phyloP scores from a whole-genome alignment of 1,284 basidiomycete genomes.

The Cronartium quercuum region DNA sequence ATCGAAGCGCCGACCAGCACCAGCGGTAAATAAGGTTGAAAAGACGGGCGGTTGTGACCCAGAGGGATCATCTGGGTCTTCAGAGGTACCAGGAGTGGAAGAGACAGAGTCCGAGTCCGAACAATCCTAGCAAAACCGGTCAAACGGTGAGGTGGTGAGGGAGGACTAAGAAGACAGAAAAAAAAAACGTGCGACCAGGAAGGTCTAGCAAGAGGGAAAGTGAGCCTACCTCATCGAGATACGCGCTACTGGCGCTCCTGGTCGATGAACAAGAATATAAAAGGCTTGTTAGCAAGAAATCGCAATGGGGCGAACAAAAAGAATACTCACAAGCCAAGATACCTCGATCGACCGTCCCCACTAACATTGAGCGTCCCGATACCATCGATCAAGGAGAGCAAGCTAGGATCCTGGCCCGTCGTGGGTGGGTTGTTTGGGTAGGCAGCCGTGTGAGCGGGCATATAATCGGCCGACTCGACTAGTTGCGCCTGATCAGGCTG shows the following conservation, averaged over 20 bases:
- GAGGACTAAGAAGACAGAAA: too few relatives aligned
- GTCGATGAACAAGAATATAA: neutral
- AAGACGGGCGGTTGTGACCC: neutral
- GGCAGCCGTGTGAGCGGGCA: neutral
- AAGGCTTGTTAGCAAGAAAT: too few relatives aligned
- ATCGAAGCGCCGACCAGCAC: neutral
- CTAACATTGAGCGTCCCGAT: conserved; percentile 36
- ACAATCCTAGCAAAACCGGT: conserved; percentile 33
- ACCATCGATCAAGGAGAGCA: conserved; percentile 27
- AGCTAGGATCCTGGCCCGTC: conserved; percentile 6
- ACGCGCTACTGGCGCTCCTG: conserved; percentile 36
- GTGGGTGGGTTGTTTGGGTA: neutral
- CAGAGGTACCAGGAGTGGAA: conserved; percentile 30
- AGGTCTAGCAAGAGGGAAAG: neutral
- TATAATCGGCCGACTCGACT: neutral
- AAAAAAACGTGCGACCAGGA: neutral
- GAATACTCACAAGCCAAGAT: conserved; percentile 30
- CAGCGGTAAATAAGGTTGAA: neutral
- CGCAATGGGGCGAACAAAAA: too few relatives aligned
- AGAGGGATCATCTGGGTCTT: conserved; percentile 17
- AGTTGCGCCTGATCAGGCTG: neutral
- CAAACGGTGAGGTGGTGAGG: too few relatives aligned
- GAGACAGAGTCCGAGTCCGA: conserved; percentile 26
- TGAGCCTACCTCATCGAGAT: conserved; percentile 17
- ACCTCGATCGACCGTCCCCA: conserved; percentile 35